Evolutionary conservation across 306 rosid species (phyloP), one percentile per base, ranked within the genome.

Genomic region (Neltuma alba): DNA sequence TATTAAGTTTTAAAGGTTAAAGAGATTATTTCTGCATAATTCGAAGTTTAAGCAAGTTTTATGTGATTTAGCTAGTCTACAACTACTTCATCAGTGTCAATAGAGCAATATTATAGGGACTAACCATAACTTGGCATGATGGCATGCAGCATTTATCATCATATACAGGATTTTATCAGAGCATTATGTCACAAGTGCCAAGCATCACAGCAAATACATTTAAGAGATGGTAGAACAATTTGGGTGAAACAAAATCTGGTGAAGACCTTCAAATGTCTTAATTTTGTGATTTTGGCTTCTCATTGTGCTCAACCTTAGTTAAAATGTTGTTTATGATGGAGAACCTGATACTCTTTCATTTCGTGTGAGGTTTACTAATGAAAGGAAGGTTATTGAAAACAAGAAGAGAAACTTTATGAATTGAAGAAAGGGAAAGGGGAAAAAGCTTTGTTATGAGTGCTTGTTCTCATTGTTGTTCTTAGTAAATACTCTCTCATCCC

Each of bases 91-190:
- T n/a, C n/a, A n/a, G n/a, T 38, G 45, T 10, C 14, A 41, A n/a
- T 38, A 13, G 21, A 34, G 40, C 12, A 38, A 78, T 13, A 41
- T 9, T 41, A n/a, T 45, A 52, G 79, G 63, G 1, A 16, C 85
- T 86, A 68, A 83, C 44, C 44, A 68, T 38, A 50, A 72, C 78
- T 72, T 76, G 38, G 48, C 82, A 67, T 85, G 72, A 75, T 60
- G 73, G 64, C n/a, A n/a, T 87, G 79, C 96, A 95, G 99, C 94
- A 95, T 95, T 74, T 95, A 95, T 81, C 91, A 95, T 86, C 93
- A 90, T 81, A 8, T 89, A 50, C 94, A 84, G 57, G 91, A 90
- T 73, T 89, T 90, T 75, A 34, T 88, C 69, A 79, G 7, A 78
- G 83, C 90, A 88, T 80, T 87, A 70, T 84, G 68, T 70, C 81